Base-by-base conservation (phyloP, 257 asterid species). In the Catharanthus roseus region DNA sequence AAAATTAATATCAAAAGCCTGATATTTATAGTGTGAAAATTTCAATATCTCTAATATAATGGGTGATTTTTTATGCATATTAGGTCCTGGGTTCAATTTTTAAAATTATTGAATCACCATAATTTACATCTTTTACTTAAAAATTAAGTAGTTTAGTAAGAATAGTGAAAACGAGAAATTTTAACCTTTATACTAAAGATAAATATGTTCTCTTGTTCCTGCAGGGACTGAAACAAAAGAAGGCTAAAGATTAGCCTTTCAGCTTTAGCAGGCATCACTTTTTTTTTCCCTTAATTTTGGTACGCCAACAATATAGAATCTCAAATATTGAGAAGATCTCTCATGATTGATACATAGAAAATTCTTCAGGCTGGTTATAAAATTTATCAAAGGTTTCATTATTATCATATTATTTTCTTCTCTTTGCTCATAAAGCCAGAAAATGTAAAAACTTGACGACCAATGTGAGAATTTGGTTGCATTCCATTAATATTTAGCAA, bases 401-500 rank as follows among this genome's bases (percentile, higher is more conserved):
- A 67, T 44, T 44, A 16, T 67, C 41, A n/a, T 19, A 63, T 38
- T 36, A 63, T 36, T 63, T 50, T 63, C 51, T 63, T 63, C n/a
- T n/a, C n/a, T n/a, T n/a, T 8, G 9, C 31, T 4, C 3, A 6
- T 41, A 10, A 38, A 41, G 19, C 53, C 36, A 0, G 18, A 38
- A 64, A 36, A n/a, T 70, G 68, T 67, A 26, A 47, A 67, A 67
- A 29, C 10, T 11, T 19, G 41, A 33, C 16, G 6, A 16, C 16
- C 39, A 24, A 4, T 26, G 1, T 15, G 18, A 44, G 18, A 44
- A 0, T 44, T n/a, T n/a, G n/a, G 42, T 38, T 38, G 42, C 42
- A 38, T 38, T 38, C n/a, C n/a, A n/a, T n/a, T n/a, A n/a, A n/a
- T n/a, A n/a, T n/a, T n/a, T n/a, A n/a, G n/a, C n/a, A n/a, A n/a